phyloP scores from a whole-genome alignment of 2,329 filamentous ascomycete species.

The Blastomyces emzantsi region DNA sequence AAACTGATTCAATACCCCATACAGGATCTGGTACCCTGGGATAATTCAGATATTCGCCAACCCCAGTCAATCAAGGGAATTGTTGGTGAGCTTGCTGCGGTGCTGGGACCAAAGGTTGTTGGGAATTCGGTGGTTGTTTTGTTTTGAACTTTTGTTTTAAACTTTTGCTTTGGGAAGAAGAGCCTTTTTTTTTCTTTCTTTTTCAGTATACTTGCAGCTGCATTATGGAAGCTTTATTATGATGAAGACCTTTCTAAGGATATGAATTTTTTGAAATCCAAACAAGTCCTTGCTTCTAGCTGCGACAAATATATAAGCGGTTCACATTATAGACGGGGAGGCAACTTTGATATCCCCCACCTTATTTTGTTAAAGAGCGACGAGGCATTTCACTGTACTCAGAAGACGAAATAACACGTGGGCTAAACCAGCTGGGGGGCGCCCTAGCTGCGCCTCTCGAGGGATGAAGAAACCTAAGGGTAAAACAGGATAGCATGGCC shows the following conservation, averaged over 20 bases:
- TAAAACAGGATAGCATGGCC: neutral
- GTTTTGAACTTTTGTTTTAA: conserved; percentile 18
- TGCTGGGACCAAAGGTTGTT: conserved; percentile 37
- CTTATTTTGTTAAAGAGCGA: no score
- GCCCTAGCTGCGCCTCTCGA: neutral
- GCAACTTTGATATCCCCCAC: no score
- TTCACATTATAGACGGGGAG: no score
- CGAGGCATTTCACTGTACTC: no score
- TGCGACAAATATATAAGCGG: no score
- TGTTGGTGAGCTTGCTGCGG: conserved; percentile 39
- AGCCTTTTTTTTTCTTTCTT: neutral
- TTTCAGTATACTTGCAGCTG: neutral
- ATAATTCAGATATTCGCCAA: conserved; percentile 33
- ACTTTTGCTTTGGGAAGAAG: conserved; percentile 5
- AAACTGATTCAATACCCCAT: neutral
- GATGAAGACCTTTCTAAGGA: neutral
- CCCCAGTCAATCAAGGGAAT: conserved; percentile 41
- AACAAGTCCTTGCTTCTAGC: no score
- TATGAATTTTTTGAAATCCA: neutral
- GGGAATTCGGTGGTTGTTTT: conserved; percentile 33
- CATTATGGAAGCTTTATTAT: neutral
- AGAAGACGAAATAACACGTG: neutral
- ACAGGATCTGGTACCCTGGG: conserved; percentile 42
- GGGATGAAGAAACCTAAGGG: neutral
- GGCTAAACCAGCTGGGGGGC: neutral